Base-by-base conservation (phyloP, 1,284 basidiomycete species). In the Puccinia horiana region DNA sequence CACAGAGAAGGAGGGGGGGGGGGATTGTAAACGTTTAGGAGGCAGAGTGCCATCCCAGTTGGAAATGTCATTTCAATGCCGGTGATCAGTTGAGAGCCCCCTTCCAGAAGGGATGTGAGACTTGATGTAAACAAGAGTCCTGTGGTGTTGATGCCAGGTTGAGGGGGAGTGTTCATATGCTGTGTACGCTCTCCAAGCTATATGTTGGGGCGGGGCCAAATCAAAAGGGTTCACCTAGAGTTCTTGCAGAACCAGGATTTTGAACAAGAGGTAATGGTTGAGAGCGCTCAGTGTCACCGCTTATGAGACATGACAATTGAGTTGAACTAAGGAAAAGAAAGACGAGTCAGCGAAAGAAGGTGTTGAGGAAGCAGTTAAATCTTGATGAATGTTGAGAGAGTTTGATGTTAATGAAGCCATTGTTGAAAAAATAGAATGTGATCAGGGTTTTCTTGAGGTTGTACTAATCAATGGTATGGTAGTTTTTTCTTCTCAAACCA, bases 1-100 rank as follows among this genome's bases (percentile, higher is more conserved):
- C n/a, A n/a, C n/a, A 16, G 18, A 20, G 32, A 74, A 49, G 16
- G 72, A 18, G n/a, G 37, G 35, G 6, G n/a, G 16, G 72, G 37
- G 47, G 72, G 72, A 44, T 74, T 74, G 47, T 74, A 74, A 52
- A 52, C 12, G 23, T 52, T 52, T 12, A 52, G 49, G 23, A 23
- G 18, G 42, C 49, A 52, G 49, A 52, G 23, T 12, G 49, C 12
- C 23, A 12, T 52, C 12, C 12, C 23, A 52, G 49, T 23, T 52
- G 49, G 49, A 52, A 52, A n/a, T n/a, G n/a, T n/a, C n/a, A 52
- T 23, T 52, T 52, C 49, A 52, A 52, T n/a, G n/a, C n/a, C n/a
- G n/a, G n/a, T n/a, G n/a, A n/a, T n/a, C n/a, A n/a, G n/a, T n/a
- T n/a, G n/a, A n/a, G n/a, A n/a, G n/a, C n/a, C n/a, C n/a, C n/a